Conservation (phyloP, 1,139 yeast species). For the Yamadazyma sp. region DNA sequence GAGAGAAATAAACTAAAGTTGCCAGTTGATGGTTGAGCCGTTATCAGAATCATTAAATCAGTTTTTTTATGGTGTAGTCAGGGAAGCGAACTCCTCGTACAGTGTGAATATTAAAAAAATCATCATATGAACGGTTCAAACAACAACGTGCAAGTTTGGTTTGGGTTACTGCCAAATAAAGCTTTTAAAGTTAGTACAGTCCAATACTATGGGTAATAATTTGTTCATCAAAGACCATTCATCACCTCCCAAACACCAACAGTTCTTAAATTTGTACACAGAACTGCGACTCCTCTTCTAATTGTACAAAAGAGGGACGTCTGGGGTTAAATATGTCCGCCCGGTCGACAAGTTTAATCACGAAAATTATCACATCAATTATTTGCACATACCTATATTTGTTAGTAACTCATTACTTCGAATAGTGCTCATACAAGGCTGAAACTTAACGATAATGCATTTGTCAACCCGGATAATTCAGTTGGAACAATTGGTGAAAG, state of each 20-base stretch:
- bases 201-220: neutral
- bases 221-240: slow-evolving; percentile 32
- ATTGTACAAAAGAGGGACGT: slow-evolving; percentile 51
- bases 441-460: slow-evolving; percentile 78
- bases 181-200: slow-evolving; percentile 8
- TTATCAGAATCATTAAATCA: slow-evolving; percentile 79
- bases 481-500: slow-evolving; percentile 81
- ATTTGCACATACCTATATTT: slow-evolving; percentile 2
- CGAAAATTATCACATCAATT: slow-evolving; percentile 15
- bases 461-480: slow-evolving; percentile 74
- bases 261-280: slow-evolving; percentile 65
- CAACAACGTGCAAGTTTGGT: neutral
- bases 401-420: slow-evolving; percentile 3
- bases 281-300: slow-evolving; percentile 57
- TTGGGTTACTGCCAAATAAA: neutral
- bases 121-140: slow-evolving; percentile 39
- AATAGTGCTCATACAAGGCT: slow-evolving; percentile 74
- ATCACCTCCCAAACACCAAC: slow-evolving; percentile 59
- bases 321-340: slow-evolving; percentile 65
- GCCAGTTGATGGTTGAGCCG: slow-evolving; percentile 1
- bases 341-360: slow-evolving; percentile 74
- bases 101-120: slow-evolving; percentile 60
- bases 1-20: neutral
- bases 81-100: slow-evolving; percentile 54
- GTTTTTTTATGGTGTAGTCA: slow-evolving; percentile 57